Evolutionary conservation across 2,329 filamentous ascomycete species (phyloP).

Genomic region (Pseudocercospora macadamiae): DNA sequence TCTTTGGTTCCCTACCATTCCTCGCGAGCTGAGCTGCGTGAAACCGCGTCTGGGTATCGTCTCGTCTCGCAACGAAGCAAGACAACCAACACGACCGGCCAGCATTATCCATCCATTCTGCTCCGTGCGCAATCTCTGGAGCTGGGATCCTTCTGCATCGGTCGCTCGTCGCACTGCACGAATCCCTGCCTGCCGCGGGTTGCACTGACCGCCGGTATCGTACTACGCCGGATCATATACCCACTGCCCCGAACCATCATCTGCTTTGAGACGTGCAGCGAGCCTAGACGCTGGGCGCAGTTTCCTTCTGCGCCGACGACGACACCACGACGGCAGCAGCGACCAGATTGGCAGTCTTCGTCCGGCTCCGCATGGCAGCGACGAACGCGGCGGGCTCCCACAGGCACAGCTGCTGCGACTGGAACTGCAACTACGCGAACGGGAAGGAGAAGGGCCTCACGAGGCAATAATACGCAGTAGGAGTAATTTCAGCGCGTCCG

Average conservation of each 20-base stretch:
- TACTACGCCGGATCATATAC: slow-evolving; percentile 3
- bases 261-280: slow-evolving; percentile 2
- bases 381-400: background rate
- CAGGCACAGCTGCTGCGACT: slow-evolving; percentile 3
- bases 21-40: background rate
- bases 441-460: background rate
- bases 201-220: background rate
- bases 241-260: background rate
- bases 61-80: background rate
- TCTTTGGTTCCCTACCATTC: background rate
- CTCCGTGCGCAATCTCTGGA: slow-evolving; percentile 1
- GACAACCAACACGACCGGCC: background rate
- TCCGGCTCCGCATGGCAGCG: slow-evolving; percentile 2
- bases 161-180: background rate
- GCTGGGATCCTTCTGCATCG: background rate
- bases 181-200: background rate
- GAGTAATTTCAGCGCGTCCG: background rate
- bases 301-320: slow-evolving; percentile 4
- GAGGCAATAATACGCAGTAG: background rate
- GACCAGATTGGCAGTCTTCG: background rate
- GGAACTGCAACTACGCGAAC: background rate
- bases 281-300: no score
- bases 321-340: background rate
- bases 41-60: background rate
- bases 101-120: background rate